Conservation (phyloP, 257 asterid species). For the Solanum stenotomum region DNA sequence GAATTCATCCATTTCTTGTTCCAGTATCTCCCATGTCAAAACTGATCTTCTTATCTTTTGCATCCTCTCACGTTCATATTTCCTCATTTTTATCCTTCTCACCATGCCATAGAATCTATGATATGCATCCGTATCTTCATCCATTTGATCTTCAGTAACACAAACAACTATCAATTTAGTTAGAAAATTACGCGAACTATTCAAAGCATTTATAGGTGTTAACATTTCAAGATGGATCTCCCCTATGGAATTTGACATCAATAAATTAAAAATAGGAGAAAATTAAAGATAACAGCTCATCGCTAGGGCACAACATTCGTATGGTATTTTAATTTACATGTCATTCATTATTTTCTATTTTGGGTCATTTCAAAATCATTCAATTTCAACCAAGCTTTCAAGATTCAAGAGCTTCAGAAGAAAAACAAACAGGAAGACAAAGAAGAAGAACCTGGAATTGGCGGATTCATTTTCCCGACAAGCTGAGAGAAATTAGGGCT, state of each 20-base stretch:
- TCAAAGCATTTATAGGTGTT: background rate
- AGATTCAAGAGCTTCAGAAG: no score
- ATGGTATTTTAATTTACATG: no score
- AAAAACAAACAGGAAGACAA: no score
- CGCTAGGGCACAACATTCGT: background rate
- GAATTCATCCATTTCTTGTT: conserved; percentile 50
- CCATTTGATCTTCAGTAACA: background rate
- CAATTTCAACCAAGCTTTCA: background rate
- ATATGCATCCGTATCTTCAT: background rate
- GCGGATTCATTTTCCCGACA: no score
- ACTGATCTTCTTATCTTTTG: conserved; percentile 17
- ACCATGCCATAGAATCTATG: background rate
- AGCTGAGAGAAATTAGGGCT: no score
- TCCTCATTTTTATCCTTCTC: background rate
- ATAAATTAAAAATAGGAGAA: background rate
- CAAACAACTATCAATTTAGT: background rate
- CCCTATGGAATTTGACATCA: background rate
- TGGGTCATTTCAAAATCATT: background rate
- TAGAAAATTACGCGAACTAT: background rate
- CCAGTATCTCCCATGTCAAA: conserved; percentile 63
- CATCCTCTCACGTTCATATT: conserved; percentile 17
- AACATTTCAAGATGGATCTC: background rate
- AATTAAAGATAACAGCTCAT: background rate
- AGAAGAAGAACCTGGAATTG: no score
- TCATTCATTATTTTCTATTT: no score